These are phyloP conservation scores for Rutstroemia sp. DNA, from an alignment of 2,329 filamentous ascomycete species.

Conservation along the genomic window DNA sequence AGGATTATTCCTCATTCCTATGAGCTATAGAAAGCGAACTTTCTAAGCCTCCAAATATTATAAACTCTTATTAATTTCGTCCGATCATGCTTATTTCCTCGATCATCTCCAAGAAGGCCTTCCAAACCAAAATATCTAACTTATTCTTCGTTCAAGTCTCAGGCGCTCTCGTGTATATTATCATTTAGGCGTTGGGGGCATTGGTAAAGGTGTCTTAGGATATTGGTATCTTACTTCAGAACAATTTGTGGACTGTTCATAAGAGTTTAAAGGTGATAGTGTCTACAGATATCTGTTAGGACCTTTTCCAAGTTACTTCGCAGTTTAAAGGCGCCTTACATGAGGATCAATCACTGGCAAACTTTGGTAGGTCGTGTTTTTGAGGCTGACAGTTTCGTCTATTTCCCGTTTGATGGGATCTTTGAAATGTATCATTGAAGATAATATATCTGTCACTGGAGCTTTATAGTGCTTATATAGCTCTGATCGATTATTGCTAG, in stretches of 20 bases:
- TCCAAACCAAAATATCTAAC: constrained; percentile 9
- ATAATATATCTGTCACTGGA: constrained; percentile 50
- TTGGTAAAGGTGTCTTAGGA: constrained; percentile 65
- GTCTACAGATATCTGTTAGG: constrained; percentile 44
- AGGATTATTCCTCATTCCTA: constrained; percentile 8
- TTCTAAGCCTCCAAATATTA: neutral
- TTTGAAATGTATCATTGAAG: constrained; percentile 56
- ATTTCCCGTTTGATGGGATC: constrained; percentile 62
- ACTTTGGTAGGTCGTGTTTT: constrained; percentile 60
- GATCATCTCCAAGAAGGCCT: constrained; percentile 12
- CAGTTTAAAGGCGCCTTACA: constrained; percentile 52
- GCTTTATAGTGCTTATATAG: constrained; percentile 48
- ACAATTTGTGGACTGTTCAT: constrained; percentile 58
- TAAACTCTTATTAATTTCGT: constrained; percentile 13
- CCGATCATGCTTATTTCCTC: constrained; percentile 12
- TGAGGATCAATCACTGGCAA: constrained; percentile 56
- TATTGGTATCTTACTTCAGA: constrained; percentile 55
- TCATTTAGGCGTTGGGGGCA: constrained; percentile 56
- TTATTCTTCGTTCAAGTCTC: constrained; percentile 7
- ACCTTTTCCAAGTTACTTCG: constrained; percentile 6
- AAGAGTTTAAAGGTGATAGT: constrained; percentile 68
- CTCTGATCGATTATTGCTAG: constrained; percentile 34
- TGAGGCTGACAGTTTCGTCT: constrained; percentile 54
- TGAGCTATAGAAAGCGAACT: neutral
- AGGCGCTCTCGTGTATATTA: constrained; percentile 17